These are phyloP conservation scores for Discostella stelligeroides DNA, from an alignment of 108 stramenopile species.

Conservation along the genomic window DNA sequence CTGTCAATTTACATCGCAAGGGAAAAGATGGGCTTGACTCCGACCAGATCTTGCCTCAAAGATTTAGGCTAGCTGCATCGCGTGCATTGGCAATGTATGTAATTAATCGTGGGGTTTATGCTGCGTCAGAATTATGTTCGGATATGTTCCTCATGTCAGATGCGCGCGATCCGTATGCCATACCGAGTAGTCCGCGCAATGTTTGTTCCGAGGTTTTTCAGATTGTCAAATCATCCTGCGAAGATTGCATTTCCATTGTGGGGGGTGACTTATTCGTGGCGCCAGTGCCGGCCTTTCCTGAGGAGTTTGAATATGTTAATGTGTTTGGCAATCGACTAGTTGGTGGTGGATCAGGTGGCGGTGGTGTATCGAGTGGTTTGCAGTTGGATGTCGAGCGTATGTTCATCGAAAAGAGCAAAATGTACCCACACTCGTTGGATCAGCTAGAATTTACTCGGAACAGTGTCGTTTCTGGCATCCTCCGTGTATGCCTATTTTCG, in stretches of 20 bases:
- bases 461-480: conserved; percentile 56
- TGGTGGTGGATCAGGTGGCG: conserved; percentile 23
- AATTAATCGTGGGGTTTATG: conserved; percentile 62
- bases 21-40: conserved; percentile 49
- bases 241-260: conserved; percentile 74
- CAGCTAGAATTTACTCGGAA: conserved; percentile 58
- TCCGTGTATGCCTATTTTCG: conserved; percentile 68
- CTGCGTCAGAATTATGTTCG: conserved; percentile 48
- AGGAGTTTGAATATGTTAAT: conserved; percentile 57
- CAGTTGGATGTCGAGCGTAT: conserved; percentile 87
- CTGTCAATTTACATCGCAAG: conserved; percentile 47
- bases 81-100: conserved; percentile 68
- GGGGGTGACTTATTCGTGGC: conserved; percentile 69
- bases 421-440: conserved; percentile 67
- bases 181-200: conserved; percentile 56
- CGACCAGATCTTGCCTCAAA: conserved; percentile 47
- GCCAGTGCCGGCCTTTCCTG: conserved; percentile 65
- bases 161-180: conserved; percentile 50
- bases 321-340: conserved; percentile 37
- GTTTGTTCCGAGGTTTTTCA: conserved; percentile 57
- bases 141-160: conserved; percentile 38
- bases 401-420: conserved; percentile 74
- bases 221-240: conserved; percentile 56
- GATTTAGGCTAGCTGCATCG: conserved; percentile 78
- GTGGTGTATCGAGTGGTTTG: conserved; percentile 61